These are phyloP conservation scores for Rhizopogon parksii DNA, from an alignment of 1,284 basidiomycete species.

Conservation along the genomic window DNA sequence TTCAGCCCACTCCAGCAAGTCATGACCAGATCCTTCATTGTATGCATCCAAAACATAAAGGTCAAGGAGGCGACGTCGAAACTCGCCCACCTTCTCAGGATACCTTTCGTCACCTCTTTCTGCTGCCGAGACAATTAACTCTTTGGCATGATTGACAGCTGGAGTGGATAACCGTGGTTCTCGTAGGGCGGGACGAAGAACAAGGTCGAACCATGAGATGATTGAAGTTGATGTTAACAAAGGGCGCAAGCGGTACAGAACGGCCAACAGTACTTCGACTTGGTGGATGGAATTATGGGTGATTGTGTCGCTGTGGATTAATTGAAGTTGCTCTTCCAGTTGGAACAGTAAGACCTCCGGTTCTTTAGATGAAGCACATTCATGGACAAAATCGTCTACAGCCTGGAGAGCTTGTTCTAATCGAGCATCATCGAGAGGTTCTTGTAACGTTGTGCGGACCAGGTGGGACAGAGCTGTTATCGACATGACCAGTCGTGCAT, in stretches of 20 bases:
- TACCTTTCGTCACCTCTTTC: constrained; percentile 40
- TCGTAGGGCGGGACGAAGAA: constrained; percentile 67
- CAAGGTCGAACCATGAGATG: constrained; percentile 73
- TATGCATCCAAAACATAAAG: constrained; percentile 68
- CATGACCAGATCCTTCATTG: constrained; percentile 64
- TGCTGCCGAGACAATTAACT: constrained; percentile 58
- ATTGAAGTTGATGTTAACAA: constrained; percentile 57
- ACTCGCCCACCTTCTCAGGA: constrained; percentile 50
- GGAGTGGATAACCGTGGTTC: constrained; percentile 57
- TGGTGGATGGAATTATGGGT: constrained; percentile 57
- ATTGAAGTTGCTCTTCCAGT: constrained; percentile 62
- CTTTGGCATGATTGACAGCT: constrained; percentile 61
- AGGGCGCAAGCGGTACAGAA: constrained; percentile 55
- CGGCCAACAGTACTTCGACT: constrained; percentile 56
- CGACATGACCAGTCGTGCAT: constrained; percentile 24
- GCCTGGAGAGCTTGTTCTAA: constrained; percentile 40
- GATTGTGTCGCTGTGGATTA: constrained; percentile 52
- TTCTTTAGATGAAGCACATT: constrained; percentile 41
- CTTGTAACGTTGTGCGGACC: constrained; percentile 49
- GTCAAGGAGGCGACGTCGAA: constrained; percentile 62
- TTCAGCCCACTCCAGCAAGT: constrained; percentile 66
- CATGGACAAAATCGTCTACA: constrained; percentile 49
- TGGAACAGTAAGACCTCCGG: constrained; percentile 37
- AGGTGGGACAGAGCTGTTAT: constrained; percentile 40
- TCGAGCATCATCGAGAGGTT: constrained; percentile 31